A percentile compares a stretch with the other conserved stretches of the same genome.
Conservation (phyloP, 2,329 filamentous ascomycete species). For the Pestalotiopsis sp. region DNA sequence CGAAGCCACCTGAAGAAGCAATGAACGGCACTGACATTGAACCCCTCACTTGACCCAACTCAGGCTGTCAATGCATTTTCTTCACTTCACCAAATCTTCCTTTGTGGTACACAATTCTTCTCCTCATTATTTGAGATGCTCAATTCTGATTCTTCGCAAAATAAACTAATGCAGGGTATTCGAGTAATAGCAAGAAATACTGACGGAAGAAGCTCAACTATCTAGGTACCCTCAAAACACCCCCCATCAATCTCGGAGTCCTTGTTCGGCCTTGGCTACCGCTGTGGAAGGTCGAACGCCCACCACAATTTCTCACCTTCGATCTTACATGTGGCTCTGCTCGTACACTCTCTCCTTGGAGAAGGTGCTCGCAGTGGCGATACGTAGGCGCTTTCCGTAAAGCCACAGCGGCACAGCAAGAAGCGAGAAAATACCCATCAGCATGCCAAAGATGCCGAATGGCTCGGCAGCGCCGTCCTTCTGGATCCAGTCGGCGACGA, state of each 20-base stretch:
- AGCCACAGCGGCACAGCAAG: slow-evolving; percentile 34
- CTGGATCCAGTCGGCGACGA: slow-evolving; percentile 48
- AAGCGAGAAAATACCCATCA: slow-evolving; percentile 49
- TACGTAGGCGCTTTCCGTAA: slow-evolving; percentile 36
- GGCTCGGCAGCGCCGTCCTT: slow-evolving; percentile 43
- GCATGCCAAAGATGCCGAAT: slow-evolving; percentile 52
- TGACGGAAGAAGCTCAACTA: not conserved
- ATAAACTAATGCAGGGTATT: not conserved
- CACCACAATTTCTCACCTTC: not conserved
- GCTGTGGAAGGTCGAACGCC: not conserved
- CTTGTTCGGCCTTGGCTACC: not conserved
- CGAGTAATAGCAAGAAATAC: not conserved
- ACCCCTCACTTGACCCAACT: too few relatives aligned
- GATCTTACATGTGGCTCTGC: not conserved
- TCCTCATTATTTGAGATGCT: not conserved
- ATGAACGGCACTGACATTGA: too few relatives aligned
- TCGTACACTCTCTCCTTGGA: not conserved
- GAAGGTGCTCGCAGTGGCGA: slow-evolving; percentile 27
- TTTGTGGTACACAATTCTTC: not conserved
- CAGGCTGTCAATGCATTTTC: not conserved
- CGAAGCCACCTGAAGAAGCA: too few relatives aligned
- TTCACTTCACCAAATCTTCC: not conserved
- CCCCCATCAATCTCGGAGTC: not conserved
- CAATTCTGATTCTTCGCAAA: not conserved
- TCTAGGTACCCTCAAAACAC: not conserved